Base-by-base conservation (phyloP, 495 filamentous ascomycete species). In the Penicillium fimorum region DNA sequence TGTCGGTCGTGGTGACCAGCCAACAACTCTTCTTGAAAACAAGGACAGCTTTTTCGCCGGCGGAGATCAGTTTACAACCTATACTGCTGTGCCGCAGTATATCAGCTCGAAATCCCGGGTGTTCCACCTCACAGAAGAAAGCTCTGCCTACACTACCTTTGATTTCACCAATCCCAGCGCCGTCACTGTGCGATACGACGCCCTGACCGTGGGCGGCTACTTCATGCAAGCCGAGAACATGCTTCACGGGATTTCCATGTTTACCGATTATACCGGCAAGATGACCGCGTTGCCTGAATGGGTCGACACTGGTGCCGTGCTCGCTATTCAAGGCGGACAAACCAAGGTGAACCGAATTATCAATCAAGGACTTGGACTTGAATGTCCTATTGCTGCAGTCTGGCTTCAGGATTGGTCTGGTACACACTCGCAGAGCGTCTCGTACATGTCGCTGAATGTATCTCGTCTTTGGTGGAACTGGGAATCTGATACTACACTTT, bases 381-480 rank as follows among this genome's bases (percentile, higher is more conserved):
- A 57, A 3, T 64, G 61, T 27, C 64, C 64, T 4, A 59, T 67
- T 44, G 64, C 64, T 6, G 64, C 51, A 22, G 61, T 67, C 17
- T 64, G 64, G 64, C 58, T 67, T 1, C 64, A 67, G 24, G 64
- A 67, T 42, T 67, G 64, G 64, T 60, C 57, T 22, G 61, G 64
- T 2, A 67, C 63, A 24, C 66, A 69, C 41, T 35, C 50, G 1
- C 66, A 69, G 47, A 61, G 56, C 8, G 66, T 53, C 9, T 61
- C 63, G 6, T 62, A 62, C 38, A 56, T 66, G 47, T 51, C 40
- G 13, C 50, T 66, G 40, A 64, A 61, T 20, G 54, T 69, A 35
- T 69, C 66, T 6, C 63, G 66, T n/a, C 54, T 69, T 5, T 69
- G 66, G 66, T 69, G 66, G 66, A 69, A 69, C 55, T 69, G 66